Conservation (phyloP, 805 yeast genomes). For the Lipomyces anomalus region DNA sequence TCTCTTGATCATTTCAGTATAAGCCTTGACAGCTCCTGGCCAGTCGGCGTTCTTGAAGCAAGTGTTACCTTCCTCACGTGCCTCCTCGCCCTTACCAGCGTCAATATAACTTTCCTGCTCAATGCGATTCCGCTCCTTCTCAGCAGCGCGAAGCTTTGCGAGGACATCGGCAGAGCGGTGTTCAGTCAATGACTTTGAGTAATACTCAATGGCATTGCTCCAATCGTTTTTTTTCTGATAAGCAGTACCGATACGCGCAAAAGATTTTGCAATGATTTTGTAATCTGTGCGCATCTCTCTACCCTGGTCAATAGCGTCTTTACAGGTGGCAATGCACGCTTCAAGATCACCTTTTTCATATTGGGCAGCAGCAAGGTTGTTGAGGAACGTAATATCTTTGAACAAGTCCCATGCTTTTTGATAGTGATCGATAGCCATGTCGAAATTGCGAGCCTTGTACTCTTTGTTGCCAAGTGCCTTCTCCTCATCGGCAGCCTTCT, state of each 20-base stretch:
- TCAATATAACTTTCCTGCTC: conserved; percentile 77
- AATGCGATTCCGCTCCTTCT: conserved; percentile 72
- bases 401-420: conserved; percentile 75
- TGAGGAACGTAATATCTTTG: conserved; percentile 86
- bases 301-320: conserved; percentile 80
- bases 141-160: conserved; percentile 78
- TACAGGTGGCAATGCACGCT: conserved; percentile 73
- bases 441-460: conserved; percentile 83
- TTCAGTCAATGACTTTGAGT: conserved; percentile 90
- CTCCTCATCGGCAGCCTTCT: conserved; percentile 41
- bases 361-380: conserved; percentile 97
- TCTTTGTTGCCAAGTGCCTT: conserved; percentile 82
- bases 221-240: conserved; percentile 72
- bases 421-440: conserved; percentile 84
- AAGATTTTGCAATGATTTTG: conserved; percentile 84
- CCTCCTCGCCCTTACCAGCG: conserved; percentile 91
- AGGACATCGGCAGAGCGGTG: conserved; percentile 93
- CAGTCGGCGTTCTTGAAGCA: conserved; percentile 85
- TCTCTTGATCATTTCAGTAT: conserved; percentile 92
- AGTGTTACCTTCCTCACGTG: conserved; percentile 88
- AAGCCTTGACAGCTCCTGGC: conserved; percentile 93
- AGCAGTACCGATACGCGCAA: conserved; percentile 82
- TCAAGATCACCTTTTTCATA: conserved; percentile 92
- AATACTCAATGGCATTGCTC: conserved; percentile 65
- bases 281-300: conserved; percentile 88